Percentiles rank a stretch among this genome's conserved stretches.
phyloP scores from a whole-genome alignment of 805 yeast genomes.

The Maudiozyma barnettii region DNA sequence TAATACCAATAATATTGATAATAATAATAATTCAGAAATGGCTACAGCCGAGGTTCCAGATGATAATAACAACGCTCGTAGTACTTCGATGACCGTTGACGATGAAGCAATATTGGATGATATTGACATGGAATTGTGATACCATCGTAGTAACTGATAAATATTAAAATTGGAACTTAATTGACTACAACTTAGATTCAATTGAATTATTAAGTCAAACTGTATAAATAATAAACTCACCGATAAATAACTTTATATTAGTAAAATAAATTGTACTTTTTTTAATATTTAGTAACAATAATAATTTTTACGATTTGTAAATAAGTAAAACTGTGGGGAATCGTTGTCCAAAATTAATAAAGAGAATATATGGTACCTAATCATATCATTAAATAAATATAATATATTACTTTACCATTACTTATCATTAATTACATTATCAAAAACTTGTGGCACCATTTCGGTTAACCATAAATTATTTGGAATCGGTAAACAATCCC shows the following conservation, averaged over 20 bases:
- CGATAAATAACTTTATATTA: background rate
- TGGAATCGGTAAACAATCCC: constrained; percentile 61
- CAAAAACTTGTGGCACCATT: constrained; percentile 55
- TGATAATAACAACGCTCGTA: background rate
- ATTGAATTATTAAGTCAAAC: background rate
- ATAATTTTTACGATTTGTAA: background rate
- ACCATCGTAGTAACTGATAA: background rate
- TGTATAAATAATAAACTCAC: background rate
- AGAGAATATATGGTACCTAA: background rate
- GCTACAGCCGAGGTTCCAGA: background rate
- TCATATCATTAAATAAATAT: background rate
- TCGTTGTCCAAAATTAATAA: too few species aligned
- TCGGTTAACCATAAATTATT: constrained; percentile 66
- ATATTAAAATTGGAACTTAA: too few species aligned
- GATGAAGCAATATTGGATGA: constrained; percentile 9
- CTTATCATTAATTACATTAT: constrained; percentile 1
- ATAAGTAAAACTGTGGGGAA: background rate
- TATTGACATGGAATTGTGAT: constrained; percentile 1
- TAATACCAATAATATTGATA: background rate
- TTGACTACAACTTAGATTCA: too few species aligned
- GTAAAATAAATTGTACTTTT: background rate
- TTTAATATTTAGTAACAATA: background rate
- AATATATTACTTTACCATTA: background rate
- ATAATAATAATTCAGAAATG: background rate
- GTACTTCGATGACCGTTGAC: background rate